Evolutionary conservation across 306 rosid genomes (phyloP).

Genomic region (Quercus mongolica): DNA sequence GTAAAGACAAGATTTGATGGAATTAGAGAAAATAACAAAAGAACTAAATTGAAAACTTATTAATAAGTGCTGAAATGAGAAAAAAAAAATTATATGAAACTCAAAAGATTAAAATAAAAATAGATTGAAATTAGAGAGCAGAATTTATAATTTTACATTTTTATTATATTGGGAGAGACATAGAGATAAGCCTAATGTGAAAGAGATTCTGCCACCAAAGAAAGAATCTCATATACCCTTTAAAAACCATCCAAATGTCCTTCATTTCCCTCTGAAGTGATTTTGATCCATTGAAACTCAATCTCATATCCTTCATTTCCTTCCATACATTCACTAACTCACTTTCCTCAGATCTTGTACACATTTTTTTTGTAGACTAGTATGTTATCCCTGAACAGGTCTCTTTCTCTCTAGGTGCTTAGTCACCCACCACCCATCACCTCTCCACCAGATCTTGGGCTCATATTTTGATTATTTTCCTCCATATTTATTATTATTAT

Average conservation of each 20-base stretch:
- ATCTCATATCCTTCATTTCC: constrained; percentile 48
- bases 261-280: neutral
- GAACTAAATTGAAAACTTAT: too few relatives aligned
- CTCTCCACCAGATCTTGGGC: constrained; percentile 42
- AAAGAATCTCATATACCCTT: neutral
- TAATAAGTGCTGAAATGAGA: too few relatives aligned
- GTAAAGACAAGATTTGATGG: too few relatives aligned
- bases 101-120: too few relatives aligned
- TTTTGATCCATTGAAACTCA: constrained; percentile 62
- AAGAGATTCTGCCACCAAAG: constrained; percentile 45
- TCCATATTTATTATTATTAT: neutral
- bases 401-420: constrained; percentile 52
- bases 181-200: constrained; percentile 45
- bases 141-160: too few relatives aligned
- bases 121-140: too few relatives aligned
- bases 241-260: neutral
- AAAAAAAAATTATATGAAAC: too few relatives aligned
- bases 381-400: constrained; percentile 30
- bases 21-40: too few relatives aligned
- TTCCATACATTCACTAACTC: constrained; percentile 56
- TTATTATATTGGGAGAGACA: constrained; percentile 4
- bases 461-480: constrained; percentile 12
- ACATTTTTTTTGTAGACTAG: constrained; percentile 10
- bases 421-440: constrained; percentile 59
- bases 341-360: constrained; percentile 10